Base-by-base conservation (phyloP, 176 grass and related monocot species). In the Aechmea fasciata region DNA sequence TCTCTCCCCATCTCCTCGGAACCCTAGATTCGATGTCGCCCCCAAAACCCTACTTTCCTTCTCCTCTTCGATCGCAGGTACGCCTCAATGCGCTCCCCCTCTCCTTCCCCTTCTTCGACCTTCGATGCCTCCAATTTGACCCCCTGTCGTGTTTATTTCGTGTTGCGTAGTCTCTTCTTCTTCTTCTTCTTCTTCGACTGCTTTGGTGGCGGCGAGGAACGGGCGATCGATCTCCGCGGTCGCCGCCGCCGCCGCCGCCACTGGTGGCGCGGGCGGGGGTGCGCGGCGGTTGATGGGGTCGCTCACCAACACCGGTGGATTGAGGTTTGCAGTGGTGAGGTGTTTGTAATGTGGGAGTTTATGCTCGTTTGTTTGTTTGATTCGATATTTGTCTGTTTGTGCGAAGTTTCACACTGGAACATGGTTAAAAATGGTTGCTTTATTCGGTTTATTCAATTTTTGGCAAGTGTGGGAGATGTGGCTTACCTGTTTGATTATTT, bases 271-370 rank as follows among this genome's bases (percentile, higher is more conserved):
- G 0, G 82, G 84, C 52, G 65, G 25, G 0, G 82, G 84, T 24
- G 85, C 86, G 33, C 85, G 78, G 82, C 78, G 63, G 65, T 74
- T 99, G 55, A 83, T 99, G 64, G 95, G 95, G 17, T 99, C 90
- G 68, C 64, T 94, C 50, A 86, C 70, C 20, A 90, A 67, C 61
- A 85, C 48, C 18, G 84, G 94, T 52, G 90, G 75, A 11, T 77
- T 99, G 68, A 85, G 78, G 81, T 99, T 99, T 66, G 87, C 77
- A 3, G 69, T 99, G 68, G 95, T 91, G 64, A 90, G 89, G 26
- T 3, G 54, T 6, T 52, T 12, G 0, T 68, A 68, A 19, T 59
- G 7, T 41, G 33, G 33, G 33, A 6, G 5, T 41, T 41, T 41
- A 41, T 6, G 33, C 3, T 41, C 5, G 33, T 6, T 41, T 41